Base-by-base conservation (phyloP, 352 stramenopile genomes). In the Paralagenidium karlingii region DNA sequence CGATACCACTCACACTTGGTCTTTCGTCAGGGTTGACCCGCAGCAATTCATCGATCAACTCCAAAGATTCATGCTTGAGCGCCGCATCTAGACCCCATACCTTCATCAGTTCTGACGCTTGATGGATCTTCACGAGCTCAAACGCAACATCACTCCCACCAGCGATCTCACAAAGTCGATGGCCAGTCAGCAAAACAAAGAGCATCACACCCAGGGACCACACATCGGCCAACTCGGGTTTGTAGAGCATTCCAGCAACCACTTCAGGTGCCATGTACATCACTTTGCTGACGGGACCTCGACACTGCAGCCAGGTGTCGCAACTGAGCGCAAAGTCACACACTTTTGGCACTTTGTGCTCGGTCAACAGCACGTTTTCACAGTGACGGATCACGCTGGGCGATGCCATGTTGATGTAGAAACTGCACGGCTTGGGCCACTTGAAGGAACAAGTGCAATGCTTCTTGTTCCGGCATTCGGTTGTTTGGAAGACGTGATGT, bases 241-340 rank as follows among this genome's bases (percentile, higher is more conserved):
- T 54, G 55, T 80, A 80, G 19, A 24, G 11, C 15, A 54, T 20
- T 0, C 36, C 53, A 1, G 53, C 51, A 0, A 71, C 52, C 22
- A 82, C 62, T 51, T 87, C 73, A 2, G 59, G 62, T 6, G 63
- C 66, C 71, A 82, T 82, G 43, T 81, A 82, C 34, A 59, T 65
- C 9, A 69, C 30, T 52, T 92, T 92, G 36, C 78, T 75, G 31
- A 85, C 75, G 8, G 24, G 44, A 10, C 51, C 69, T 37, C 50
- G 54, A 20, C 30, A 7, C 22, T 16, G 16, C 7, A 7, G 8
- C 22, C 7, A 7, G 22, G 30, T 20, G 3, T 16, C n/a, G 6
- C 20, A 13, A 16, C 25, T 48, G 12, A 47, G 29, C 12, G 38
- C 25, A 29, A 52, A 52, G 24, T 47, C 45, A 24, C 45, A 47